phyloP scores from a whole-genome alignment of 345 rosid genomes.

The Populus euphratica region DNA sequence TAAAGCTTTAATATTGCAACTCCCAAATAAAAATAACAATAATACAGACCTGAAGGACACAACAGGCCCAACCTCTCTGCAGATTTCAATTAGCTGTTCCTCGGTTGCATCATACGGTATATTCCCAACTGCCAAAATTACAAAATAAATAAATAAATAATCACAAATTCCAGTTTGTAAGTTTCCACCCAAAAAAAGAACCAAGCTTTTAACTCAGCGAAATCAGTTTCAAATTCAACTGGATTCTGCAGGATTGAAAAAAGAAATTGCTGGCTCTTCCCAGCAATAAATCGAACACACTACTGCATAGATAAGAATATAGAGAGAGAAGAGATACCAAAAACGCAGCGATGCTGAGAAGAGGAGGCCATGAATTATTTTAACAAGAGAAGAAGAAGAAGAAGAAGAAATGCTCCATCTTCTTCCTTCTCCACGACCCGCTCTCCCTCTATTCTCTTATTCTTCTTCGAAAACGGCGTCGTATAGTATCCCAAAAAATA shows the following conservation, averaged over 20 bases:
- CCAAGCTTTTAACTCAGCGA: not conserved
- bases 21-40: not conserved
- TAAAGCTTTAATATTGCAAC: not conserved
- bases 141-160: constrained; percentile 2
- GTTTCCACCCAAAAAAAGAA: not conserved
- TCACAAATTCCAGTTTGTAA: not conserved
- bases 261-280: not conserved
- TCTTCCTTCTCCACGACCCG: constrained; percentile 39
- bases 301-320: not conserved
- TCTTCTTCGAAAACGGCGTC: not conserved
- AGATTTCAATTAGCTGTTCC: constrained; percentile 93
- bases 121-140: constrained; percentile 67
- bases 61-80: constrained; percentile 96
- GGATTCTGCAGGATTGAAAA: too few relatives aligned
- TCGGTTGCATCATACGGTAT: constrained; percentile 98
- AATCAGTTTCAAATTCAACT: constrained; percentile 2
- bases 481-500: not conserved
- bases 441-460: not conserved
- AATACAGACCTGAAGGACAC: constrained; percentile 86
- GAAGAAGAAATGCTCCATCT: constrained; percentile 65
- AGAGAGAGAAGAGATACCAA: constrained; percentile 47
- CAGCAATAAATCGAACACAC: constrained; percentile 4
- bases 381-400: constrained; percentile 42
- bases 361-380: constrained; percentile 64
- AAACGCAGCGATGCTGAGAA: constrained; percentile 96